Conservation (phyloP, 2,329 filamentous ascomycete species). For the Zymoseptoria brevis region DNA sequence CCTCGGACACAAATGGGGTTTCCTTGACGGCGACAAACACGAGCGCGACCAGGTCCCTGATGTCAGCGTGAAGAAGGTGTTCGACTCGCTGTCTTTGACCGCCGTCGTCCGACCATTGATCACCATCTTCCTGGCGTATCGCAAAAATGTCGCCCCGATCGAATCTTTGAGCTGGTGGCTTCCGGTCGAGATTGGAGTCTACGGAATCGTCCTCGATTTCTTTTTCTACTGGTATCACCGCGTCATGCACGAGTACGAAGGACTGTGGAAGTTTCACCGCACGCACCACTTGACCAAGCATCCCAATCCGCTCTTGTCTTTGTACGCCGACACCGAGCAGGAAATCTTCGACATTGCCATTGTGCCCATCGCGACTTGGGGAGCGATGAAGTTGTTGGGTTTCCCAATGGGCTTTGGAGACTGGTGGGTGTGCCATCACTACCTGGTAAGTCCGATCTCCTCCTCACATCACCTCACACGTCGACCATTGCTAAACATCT, state of each 20-base stretch:
- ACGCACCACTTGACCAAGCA: slow-evolving; percentile 42
- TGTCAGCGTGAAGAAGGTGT: slow-evolving; percentile 14
- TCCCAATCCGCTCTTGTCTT: slow-evolving; percentile 36
- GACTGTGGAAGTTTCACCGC: slow-evolving; percentile 40
- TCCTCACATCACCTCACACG: too few relatives aligned
- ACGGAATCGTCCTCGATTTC: slow-evolving; percentile 39
- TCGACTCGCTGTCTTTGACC: slow-evolving; percentile 12
- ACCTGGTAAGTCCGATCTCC: slow-evolving; percentile 24
- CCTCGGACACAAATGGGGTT: slow-evolving; percentile 34
- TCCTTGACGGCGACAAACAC: slow-evolving; percentile 40
- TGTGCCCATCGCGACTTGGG: slow-evolving; percentile 35
- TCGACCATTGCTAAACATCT: too few relatives aligned
- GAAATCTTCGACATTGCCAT: slow-evolving; percentile 38
- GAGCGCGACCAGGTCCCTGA: slow-evolving; percentile 39
- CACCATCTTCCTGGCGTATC: slow-evolving; percentile 15
- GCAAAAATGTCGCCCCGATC: slow-evolving; percentile 2
- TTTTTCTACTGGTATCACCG: slow-evolving; percentile 40
- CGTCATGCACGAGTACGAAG: slow-evolving; percentile 34
- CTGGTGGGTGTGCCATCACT: slow-evolving; percentile 41
- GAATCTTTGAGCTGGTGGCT: slow-evolving; percentile 28
- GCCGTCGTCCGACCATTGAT: slow-evolving; percentile 15
- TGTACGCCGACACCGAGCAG: slow-evolving; percentile 38
- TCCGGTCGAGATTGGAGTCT: slow-evolving; percentile 34
- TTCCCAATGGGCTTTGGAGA: slow-evolving; percentile 41
- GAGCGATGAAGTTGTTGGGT: slow-evolving; percentile 31